Conservation (phyloP, 352 stramenopile genomes). For the Stramenopiles sp. region DNA sequence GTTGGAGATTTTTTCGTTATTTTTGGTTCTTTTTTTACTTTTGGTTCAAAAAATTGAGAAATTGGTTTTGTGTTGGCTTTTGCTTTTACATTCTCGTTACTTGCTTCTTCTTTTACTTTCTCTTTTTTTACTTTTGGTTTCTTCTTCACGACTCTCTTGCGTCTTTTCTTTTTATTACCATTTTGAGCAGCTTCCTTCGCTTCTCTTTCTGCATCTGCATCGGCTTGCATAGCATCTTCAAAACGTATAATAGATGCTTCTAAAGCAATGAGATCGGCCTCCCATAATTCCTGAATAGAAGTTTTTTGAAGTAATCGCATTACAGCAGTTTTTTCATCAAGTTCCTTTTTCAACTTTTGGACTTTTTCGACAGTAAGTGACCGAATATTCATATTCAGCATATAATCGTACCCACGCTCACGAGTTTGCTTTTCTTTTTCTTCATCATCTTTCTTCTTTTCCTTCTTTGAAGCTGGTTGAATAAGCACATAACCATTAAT, state of each 20-base stretch:
- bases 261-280: conserved; percentile 50
- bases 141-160: too few species aligned
- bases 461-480: conserved; percentile 20
- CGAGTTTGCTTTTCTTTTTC: conserved; percentile 27
- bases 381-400: conserved; percentile 67
- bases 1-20: too few species aligned
- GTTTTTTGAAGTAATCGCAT: conserved; percentile 32
- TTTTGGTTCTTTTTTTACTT: too few species aligned
- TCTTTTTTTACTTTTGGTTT: too few species aligned
- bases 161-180: conserved; percentile 11
- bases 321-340: conserved; percentile 38
- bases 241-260: conserved; percentile 27
- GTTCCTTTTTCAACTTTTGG: conserved; percentile 30
- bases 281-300: conserved; percentile 52
- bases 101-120: too few species aligned
- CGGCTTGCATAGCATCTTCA: conserved; percentile 11
- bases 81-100: too few species aligned
- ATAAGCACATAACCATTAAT: conserved; percentile 35
- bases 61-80: too few species aligned
- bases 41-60: too few species aligned
- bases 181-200: conserved; percentile 10
- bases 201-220: conserved; percentile 11
- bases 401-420: conserved; percentile 58
- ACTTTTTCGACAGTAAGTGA: conserved; percentile 59
- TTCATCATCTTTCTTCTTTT: conserved; percentile 20